Base-by-base conservation (phyloP, 1,139 yeast genomes). In the Candida tropicalis region DNA sequence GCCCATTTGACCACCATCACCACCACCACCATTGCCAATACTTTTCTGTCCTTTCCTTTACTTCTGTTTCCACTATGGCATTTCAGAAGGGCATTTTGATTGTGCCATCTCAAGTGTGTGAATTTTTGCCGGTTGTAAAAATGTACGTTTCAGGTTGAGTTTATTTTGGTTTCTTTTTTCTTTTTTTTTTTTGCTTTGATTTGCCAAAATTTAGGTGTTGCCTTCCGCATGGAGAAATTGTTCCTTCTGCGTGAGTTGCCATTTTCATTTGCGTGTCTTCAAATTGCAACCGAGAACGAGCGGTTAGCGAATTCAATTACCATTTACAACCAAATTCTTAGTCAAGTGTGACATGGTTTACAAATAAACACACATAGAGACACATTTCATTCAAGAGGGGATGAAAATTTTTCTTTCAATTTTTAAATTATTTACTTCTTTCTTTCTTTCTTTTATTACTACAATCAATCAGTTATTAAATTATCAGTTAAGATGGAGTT, bases 241-340 rank as follows among this genome's bases (percentile, higher is more conserved):
- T 11, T 11, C 13, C 31, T 27, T 36, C 39, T 36, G 39, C 13
- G 39, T 36, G 20, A 20, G 39, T 36, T 36, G 39, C 39, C 39
- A 36, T 36, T 36, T 36, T 36, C 26, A 20, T 12, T 18, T 4
- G 27, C 20, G 10, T 22, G 22, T 35, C 39, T 36, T 5, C 22
- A 43, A 43, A 43, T 28, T 31, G 38, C 42, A 43, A 39, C 20
- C 16, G 31, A 36, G 22, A 39, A 43, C 45, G 45, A 43, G 45
- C 45, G 45, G 42, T 39, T 35, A 43, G 27, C 35, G 26, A 27
- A 12, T n/a, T 25, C 7, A 17, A 36, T 36, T 36, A 36, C 39
- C 39, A 36, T 36, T 36, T 36, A 36, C 39, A 36, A 27, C 32
- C 39, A 36, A 18, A 38, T 27, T 27, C 33, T 39, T 28, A 26